Evolutionary conservation across 2,329 filamentous ascomycete species (phyloP).

Genomic region (Teratosphaeria zuluensis): DNA sequence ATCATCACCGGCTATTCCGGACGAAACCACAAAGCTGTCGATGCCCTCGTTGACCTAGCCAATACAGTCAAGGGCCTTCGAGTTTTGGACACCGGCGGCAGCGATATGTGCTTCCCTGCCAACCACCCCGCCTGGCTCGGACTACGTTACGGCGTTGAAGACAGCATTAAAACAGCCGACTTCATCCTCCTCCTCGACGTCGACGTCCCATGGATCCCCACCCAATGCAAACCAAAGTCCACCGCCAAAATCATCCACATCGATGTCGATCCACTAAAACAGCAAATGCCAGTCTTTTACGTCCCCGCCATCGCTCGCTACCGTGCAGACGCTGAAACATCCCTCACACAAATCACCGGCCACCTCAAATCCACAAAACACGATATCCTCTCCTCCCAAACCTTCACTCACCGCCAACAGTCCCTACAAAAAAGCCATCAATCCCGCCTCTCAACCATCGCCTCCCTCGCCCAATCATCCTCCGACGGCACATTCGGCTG

Average conservation of each 20-base stretch:
- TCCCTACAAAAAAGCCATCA: slow-evolving; percentile 50
- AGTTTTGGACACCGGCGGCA: slow-evolving; percentile 66
- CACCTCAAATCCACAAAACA: slow-evolving; percentile 45
- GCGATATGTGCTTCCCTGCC: slow-evolving; percentile 72
- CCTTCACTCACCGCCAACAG: slow-evolving; percentile 37
- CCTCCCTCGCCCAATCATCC: slow-evolving; percentile 47
- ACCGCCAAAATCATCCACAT: slow-evolving; percentile 54
- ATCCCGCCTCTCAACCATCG: slow-evolving; percentile 51
- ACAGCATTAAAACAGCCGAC: slow-evolving; percentile 66
- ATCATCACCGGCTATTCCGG: slow-evolving; percentile 63
- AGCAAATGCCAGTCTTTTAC: slow-evolving; percentile 51
- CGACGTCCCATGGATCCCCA: slow-evolving; percentile 91
- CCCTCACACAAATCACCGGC: slow-evolving; percentile 58
- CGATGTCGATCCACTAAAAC: slow-evolving; percentile 58
- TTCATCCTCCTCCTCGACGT: slow-evolving; percentile 79
- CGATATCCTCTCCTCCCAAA: slow-evolving; percentile 26
- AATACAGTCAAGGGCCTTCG: slow-evolving; percentile 57
- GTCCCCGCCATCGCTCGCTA: slow-evolving; percentile 44
- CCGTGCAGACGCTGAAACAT: slow-evolving; percentile 41
- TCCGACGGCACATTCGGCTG: slow-evolving; percentile 54
- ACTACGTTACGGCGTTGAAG: slow-evolving; percentile 63
- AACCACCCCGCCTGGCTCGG: slow-evolving; percentile 53
- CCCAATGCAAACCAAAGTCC: slow-evolving; percentile 51
- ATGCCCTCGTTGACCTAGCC: slow-evolving; percentile 56
- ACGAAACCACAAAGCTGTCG: slow-evolving; percentile 54